Evolutionary conservation across 2,329 filamentous ascomycete genomes (phyloP), one percentile per base, ranked within the genome.

Genomic region (Paecilomyces sp.): DNA sequence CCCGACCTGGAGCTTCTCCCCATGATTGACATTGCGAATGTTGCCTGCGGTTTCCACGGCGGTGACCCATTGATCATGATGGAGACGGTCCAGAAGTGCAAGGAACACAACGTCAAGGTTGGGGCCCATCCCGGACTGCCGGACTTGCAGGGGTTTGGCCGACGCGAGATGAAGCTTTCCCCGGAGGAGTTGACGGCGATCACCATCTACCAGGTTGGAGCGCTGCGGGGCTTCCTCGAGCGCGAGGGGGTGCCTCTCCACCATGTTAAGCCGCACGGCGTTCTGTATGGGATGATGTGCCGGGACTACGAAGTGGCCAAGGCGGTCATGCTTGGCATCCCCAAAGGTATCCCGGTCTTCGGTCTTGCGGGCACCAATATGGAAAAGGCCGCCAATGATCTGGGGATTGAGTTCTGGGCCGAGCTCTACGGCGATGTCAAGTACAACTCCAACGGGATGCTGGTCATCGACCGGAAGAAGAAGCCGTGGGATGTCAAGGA

Each of bases 51-150:
- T 1, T 83, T 83, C 62, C 83, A 85, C 61, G 82, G 79, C 9
- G 82, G 84, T 50, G 86, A 88, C 61, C 85, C 85, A 0, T 67
- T 83, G n/a, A 85, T 87, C 58, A 88, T 88, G 85, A 74, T 80
- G 55, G 76, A 83, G 59, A 88, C 85, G 0, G 81, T 88, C 11
- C 75, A 74, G 9, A 75, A 80, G 18, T 85, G 83, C 72, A 87
- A 86, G 70, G 68, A 78, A 51, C 80, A 85, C 70, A 77, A 77
- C 60, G 79, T 88, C 61, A 78, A 77, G 56, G 74, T 83, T 5
- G 86, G 86, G 7, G 86, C 86, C 0, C 86, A 89, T 64, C 86
- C 86, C 0, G 85, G 85, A 1, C 75, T 88, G 0, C 85, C 83
- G n/a, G 86, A 88, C 67, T 77, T 87, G 24, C 80, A 85, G 72